A percentile compares a stretch with the other conserved stretches of the same genome.
These are phyloP conservation scores for Trichoderma sp. DNA, from an alignment of 2,329 filamentous ascomycete genomes.

Conservation along the genomic window DNA sequence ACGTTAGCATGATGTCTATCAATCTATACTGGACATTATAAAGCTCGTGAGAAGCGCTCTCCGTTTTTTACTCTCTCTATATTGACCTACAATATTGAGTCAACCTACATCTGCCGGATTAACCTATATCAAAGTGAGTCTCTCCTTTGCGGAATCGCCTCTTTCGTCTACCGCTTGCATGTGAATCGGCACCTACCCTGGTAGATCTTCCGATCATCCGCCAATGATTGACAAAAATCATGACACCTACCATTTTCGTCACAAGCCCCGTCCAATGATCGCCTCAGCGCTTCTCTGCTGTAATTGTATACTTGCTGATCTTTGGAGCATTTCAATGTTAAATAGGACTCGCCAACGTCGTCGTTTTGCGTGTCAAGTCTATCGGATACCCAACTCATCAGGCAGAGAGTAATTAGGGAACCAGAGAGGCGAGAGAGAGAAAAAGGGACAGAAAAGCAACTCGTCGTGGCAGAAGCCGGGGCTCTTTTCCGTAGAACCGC, in stretches of 20 bases:
- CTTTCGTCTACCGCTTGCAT: neutral
- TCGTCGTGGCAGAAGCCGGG: neutral
- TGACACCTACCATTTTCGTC: conserved; percentile 18
- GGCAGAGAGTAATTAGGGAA: neutral
- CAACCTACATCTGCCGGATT: neutral
- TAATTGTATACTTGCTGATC: conserved; percentile 5
- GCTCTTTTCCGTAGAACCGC: neutral
- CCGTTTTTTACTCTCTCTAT: neutral
- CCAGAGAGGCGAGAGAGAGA: neutral
- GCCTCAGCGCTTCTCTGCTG: neutral
- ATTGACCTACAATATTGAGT: neutral
- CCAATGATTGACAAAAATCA: neutral
- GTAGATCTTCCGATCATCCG: conserved; percentile 1
- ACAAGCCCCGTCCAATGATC: conserved; percentile 12
- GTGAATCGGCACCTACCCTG: conserved; percentile 7
- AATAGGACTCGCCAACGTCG: neutral
- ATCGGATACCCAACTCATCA: neutral
- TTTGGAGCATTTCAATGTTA: neutral
- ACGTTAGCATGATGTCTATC: neutral
- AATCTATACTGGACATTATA: neutral
- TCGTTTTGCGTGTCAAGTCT: neutral
- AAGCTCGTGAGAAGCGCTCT: neutral
- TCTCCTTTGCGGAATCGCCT: neutral
- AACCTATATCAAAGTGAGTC: neutral
- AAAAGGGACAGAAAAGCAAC: neutral